Base-by-base conservation (phyloP, 2,329 filamentous ascomycete species). In the Myrmaecium sp. region DNA sequence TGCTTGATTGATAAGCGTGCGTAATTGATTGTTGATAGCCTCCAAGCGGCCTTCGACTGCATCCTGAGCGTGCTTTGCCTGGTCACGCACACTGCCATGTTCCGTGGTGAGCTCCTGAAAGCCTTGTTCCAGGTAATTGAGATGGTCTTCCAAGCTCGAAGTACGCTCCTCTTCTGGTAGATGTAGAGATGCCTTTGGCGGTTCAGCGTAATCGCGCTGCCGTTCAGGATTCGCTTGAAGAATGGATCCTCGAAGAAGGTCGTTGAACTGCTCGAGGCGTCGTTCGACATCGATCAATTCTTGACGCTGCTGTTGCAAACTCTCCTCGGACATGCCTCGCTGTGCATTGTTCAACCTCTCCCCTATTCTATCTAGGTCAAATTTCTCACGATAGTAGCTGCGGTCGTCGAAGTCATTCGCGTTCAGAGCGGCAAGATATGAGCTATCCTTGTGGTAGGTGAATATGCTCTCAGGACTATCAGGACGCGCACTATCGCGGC, bases 391-490 rank as follows among this genome's bases (percentile, higher is more conserved):
- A 43, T 84, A 89, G 5, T 82, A 56, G 42, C 72, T 79, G 31
- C 72, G 64, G 36, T 89, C 79, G 41, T 91, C 79, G 40, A 92
- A 83, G 25, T 74, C 66, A 31, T 70, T 55, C 5, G 69, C 64
- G n/a, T n/a, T n/a, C n/a, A n/a, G n/a, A n/a, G n/a, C n/a, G n/a
- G n/a, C n/a, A n/a, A n/a, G n/a, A n/a, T n/a, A n/a, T n/a, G n/a
- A n/a, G n/a, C n/a, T n/a, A 10, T 69, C 66, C 20, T 57, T 57
- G 2, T 58, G 45, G 38, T 72, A 76, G 2, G 70, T 73, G 41
- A 80, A 75, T 35, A 81, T 67, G 54, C 75, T 83, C 45, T 81
- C 77, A 5, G 77, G 76, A 40, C 75, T 83, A 29, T 75, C 72
- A 5, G 76, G 77, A 34, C 80, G 50, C 15, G 30, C 69, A 12